phyloP scores from a whole-genome alignment of 2,329 filamentous ascomycete species.

The Botrytis fragariae region DNA sequence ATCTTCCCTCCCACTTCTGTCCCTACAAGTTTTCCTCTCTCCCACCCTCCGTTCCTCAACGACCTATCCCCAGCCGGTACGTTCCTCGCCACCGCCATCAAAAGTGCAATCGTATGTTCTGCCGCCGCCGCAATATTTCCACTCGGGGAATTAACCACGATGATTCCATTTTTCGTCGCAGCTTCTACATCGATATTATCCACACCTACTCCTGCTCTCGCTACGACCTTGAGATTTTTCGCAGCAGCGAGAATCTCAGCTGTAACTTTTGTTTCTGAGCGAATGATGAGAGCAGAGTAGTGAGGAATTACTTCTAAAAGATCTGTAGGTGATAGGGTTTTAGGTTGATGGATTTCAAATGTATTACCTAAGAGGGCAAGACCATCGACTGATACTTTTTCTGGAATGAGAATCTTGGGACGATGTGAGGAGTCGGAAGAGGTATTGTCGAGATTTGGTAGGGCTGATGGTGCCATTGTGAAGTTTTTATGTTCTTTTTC shows the following conservation, averaged over 20 bases:
- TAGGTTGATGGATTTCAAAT: slow-evolving; percentile 68
- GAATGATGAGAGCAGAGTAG: slow-evolving; percentile 75
- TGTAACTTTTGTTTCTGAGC: slow-evolving; percentile 80
- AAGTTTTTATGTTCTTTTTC: background rate
- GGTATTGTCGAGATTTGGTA: background rate
- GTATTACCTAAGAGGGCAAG: slow-evolving; percentile 63
- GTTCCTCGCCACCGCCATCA: slow-evolving; percentile 73
- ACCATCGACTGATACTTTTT: slow-evolving; percentile 78
- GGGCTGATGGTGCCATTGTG: slow-evolving; percentile 33
- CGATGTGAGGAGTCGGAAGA: slow-evolving; percentile 19
- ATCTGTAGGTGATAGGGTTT: slow-evolving; percentile 60
- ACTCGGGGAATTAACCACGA: slow-evolving; percentile 76
- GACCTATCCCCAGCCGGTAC: slow-evolving; percentile 67
- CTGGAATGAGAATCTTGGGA: slow-evolving; percentile 64
- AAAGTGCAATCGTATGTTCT: slow-evolving; percentile 72
- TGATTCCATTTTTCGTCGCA: slow-evolving; percentile 70
- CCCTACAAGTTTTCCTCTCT: slow-evolving; percentile 70
- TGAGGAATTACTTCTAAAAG: slow-evolving; percentile 64
- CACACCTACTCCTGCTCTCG: slow-evolving; percentile 76
- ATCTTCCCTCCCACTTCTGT: slow-evolving; percentile 77
- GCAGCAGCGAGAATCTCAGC: slow-evolving; percentile 63
- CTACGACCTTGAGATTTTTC: slow-evolving; percentile 71
- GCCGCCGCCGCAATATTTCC: slow-evolving; percentile 81
- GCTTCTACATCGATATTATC: slow-evolving; percentile 77
- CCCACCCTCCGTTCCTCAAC: slow-evolving; percentile 72